Percentiles rank a stretch among this genome's conserved stretches.
phyloP scores from a whole-genome alignment of 768 basidiomycete genomes.

The Lenzites betulinus region DNA sequence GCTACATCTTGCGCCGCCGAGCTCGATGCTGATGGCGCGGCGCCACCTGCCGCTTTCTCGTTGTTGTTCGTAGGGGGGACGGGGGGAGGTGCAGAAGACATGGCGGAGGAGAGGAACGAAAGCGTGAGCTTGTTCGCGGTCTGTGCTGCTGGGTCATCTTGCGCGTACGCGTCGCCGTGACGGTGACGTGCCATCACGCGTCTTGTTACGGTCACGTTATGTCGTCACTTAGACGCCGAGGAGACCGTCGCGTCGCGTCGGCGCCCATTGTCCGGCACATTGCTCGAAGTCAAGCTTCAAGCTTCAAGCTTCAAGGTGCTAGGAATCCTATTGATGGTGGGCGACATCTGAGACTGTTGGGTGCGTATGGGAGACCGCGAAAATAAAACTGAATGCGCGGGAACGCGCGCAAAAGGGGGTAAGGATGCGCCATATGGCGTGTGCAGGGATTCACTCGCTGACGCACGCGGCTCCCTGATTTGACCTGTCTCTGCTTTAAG shows the following conservation, averaged over 20 bases:
- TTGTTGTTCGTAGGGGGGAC: slow-evolving; percentile 36
- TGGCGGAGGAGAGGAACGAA: slow-evolving; percentile 26
- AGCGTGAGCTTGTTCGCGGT: not conserved
- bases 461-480: slow-evolving; percentile 6
- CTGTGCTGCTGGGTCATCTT: slow-evolving; percentile 5
- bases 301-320: too few relatives aligned
- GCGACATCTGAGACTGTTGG: too few relatives aligned
- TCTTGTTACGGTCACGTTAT: slow-evolving; percentile 3
- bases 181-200: slow-evolving; percentile 5
- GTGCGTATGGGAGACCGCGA: too few relatives aligned
- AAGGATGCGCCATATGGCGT: slow-evolving; percentile 13
- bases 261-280: too few relatives aligned
- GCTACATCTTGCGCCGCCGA: slow-evolving; percentile 35
- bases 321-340: too few relatives aligned
- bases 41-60: slow-evolving; percentile 54
- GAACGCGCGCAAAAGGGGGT: not conserved
- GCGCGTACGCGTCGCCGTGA: slow-evolving; percentile 26
- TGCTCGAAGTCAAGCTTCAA: too few relatives aligned
- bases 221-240: not conserved
- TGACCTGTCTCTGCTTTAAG: not conserved
- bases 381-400: not conserved
- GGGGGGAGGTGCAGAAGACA: slow-evolving; percentile 63
- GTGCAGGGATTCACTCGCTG: not conserved
- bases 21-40: slow-evolving; percentile 36
- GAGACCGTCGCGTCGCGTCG: too few relatives aligned